These are phyloP conservation scores for Zoysia japonica DNA, from an alignment of 176 grass and related monocot genomes.

Conservation along the genomic window DNA sequence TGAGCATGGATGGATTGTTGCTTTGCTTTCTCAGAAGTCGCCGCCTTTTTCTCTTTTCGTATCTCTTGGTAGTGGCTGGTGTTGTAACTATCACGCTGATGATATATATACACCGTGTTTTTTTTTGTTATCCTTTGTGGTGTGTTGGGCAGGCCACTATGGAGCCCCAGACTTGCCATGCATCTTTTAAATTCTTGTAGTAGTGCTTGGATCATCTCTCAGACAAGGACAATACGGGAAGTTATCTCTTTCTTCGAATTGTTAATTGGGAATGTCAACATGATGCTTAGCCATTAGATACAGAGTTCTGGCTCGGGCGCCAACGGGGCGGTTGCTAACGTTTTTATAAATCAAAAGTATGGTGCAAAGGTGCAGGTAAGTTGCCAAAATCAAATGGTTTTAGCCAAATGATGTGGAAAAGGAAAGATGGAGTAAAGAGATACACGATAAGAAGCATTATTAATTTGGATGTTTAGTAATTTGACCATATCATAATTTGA, in stretches of 20 bases:
- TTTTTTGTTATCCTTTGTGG: constrained; percentile 5
- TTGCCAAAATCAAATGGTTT: no score
- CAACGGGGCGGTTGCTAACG: no score
- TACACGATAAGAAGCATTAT: no score
- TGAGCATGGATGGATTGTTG: background rate
- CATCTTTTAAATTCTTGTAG: background rate
- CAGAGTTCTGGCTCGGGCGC: background rate
- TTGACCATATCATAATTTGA: no score
- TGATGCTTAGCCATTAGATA: background rate
- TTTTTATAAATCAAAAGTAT: no score
- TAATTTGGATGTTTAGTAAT: no score
- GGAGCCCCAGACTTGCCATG: background rate
- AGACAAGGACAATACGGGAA: background rate
- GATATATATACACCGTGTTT: constrained; percentile 45
- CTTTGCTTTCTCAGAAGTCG: constrained; percentile 31
- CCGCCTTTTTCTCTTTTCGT: constrained; percentile 27
- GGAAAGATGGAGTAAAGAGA: no score
- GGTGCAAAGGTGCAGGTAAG: no score
- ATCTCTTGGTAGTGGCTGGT: constrained; percentile 31
- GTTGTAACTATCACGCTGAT: constrained; percentile 50
- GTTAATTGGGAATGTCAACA: background rate
- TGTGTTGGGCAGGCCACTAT: background rate
- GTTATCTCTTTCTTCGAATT: background rate
- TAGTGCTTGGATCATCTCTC: background rate
- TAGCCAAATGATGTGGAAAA: no score